Evolutionary conservation across 2,329 filamentous ascomycete species (phyloP).

Genomic region (Xylariaceae sp.): DNA sequence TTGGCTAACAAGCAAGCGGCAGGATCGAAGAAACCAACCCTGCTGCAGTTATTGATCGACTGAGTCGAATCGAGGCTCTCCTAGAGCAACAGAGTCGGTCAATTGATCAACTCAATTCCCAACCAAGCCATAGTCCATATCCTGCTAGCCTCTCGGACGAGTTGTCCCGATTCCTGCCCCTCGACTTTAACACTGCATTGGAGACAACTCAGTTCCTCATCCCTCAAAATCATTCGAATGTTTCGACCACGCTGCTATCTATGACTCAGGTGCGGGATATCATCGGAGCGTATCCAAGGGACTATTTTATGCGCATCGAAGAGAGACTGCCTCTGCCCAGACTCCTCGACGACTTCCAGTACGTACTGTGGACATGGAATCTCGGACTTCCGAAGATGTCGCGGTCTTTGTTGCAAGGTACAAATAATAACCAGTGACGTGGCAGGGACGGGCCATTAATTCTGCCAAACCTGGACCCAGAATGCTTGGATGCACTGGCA

Average conservation of each 20-base stretch:
- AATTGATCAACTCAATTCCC: conserved; percentile 26
- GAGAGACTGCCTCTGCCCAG: conserved; percentile 31
- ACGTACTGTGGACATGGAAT: too few species aligned
- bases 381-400: too few species aligned
- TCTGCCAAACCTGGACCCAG: conserved; percentile 30
- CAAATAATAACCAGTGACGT: too few species aligned
- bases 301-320: conserved; percentile 36
- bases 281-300: conserved; percentile 32
- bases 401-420: too few species aligned
- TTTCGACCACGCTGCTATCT: conserved; percentile 34
- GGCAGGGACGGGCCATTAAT: conserved; percentile 14
- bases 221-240: conserved; percentile 34
- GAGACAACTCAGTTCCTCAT: conserved; percentile 38
- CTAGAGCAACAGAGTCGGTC: conserved; percentile 33
- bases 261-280: conserved; percentile 33
- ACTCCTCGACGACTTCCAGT: conserved; percentile 28
- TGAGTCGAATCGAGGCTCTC: conserved; percentile 37
- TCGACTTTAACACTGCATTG: conserved; percentile 21
- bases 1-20: background rate
- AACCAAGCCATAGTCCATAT: conserved; percentile 24
- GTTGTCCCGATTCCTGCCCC: conserved; percentile 21
- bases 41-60: conserved; percentile 35
- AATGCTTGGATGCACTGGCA: conserved; percentile 26
- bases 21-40: conserved; percentile 36
- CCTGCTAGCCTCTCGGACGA: conserved; percentile 26